Conservation (phyloP, 805 yeast species). For the Ogataea siamensis region DNA sequence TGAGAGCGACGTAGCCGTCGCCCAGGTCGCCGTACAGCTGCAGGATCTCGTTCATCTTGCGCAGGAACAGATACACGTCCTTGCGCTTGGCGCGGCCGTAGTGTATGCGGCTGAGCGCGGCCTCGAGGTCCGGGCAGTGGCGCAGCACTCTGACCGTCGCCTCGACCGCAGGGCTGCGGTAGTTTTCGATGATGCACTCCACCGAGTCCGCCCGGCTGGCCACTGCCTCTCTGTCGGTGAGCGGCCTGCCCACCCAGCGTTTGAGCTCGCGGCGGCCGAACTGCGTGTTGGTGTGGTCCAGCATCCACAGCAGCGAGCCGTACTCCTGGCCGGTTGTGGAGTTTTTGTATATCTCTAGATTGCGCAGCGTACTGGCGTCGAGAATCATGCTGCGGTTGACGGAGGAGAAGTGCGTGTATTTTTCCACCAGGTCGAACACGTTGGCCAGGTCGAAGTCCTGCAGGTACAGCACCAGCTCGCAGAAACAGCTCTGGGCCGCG, state of each 20-base stretch:
- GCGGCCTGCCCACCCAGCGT: constrained; percentile 76
- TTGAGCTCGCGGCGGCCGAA: constrained; percentile 69
- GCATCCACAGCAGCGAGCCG: constrained; percentile 77
- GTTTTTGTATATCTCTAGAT: constrained; percentile 74
- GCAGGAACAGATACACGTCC: constrained; percentile 56
- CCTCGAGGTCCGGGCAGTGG: constrained; percentile 53
- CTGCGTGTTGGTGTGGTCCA: constrained; percentile 76
- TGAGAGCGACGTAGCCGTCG: constrained; percentile 18
- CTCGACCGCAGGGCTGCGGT: constrained; percentile 38
- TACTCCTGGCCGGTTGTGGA: constrained; percentile 49
- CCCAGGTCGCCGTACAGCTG: constrained; percentile 28
- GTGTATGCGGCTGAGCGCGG: constrained; percentile 54
- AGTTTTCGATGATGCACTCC: constrained; percentile 42
- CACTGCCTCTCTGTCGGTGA: constrained; percentile 52
- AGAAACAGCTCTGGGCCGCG: constrained; percentile 31
- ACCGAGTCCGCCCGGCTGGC: constrained; percentile 64
- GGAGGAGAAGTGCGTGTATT: constrained; percentile 51
- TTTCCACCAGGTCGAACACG: constrained; percentile 50
- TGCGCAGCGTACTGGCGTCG: constrained; percentile 63
- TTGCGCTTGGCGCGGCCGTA: constrained; percentile 57
- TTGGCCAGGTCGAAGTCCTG: constrained; percentile 59
- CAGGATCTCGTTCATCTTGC: constrained; percentile 40
- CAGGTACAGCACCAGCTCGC: constrained; percentile 53
- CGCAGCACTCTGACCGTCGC: constrained; percentile 28
- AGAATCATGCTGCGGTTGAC: constrained; percentile 51